Evolutionary conservation across 306 rosid genomes (phyloP), one percentile per base, ranked within the genome.

Genomic region (Boehmeria nivea): DNA sequence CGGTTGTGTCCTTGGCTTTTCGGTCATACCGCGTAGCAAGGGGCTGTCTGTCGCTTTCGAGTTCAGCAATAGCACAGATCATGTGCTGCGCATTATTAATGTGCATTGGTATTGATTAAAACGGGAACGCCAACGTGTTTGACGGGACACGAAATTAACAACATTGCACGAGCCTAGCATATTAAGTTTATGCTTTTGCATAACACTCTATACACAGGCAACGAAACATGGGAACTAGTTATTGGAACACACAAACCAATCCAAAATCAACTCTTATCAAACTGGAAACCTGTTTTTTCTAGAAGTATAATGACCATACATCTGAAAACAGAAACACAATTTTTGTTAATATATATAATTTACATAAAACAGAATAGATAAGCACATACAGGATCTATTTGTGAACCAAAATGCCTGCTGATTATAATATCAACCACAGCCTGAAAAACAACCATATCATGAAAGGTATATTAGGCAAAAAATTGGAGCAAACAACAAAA

Each of bases 51-150:
- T 82, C 95, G 52, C 95, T 90, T 76, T 76, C 94, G 52, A 90
- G 86, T 63, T 90, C 98, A 39, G 91, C 80, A 55, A 90, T 69
- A 54, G 94, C 81, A 68, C 95, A 82, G 20, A 90, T 63, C 91
- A 87, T 84, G 40, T 54, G 76, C 98, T 87, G 78, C 76, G 68
- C 60, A 60, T 43, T 40, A 40, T 11, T 4, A 40, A 40, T 8
- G 45, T 40, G 38, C 45, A 40, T n/a, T 40, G n/a, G 17, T 3
- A 11, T 4, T 40, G 9, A 31, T n/a, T 10, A 31, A 31, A 31
- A 10, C 9, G 36, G 1, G 8, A 31, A 31, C 8, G 5, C 36
- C 36, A 10, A n/a, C n/a, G n/a, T n/a, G n/a, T n/a, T n/a, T n/a
- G n/a, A n/a, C n/a, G n/a, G n/a, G n/a, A n/a, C n/a, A n/a, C n/a